phyloP scores from a whole-genome alignment of 768 basidiomycete species.

The Mrakia hoshinonis region DNA sequence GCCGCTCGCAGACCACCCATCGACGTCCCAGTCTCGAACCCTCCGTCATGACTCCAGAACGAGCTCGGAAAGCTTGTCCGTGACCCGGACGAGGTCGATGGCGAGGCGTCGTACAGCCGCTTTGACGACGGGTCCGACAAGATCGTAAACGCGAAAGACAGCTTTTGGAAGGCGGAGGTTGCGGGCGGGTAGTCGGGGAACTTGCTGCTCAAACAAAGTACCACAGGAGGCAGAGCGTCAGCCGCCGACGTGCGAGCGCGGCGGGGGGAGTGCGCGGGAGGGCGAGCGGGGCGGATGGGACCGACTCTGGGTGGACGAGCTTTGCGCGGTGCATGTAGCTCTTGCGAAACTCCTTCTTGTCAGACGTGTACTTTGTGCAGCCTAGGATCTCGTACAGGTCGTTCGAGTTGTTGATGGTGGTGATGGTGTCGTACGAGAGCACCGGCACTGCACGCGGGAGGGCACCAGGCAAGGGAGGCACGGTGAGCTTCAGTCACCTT shows the following conservation, averaged over 20 bases:
- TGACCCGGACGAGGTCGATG: not conserved
- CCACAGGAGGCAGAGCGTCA: not conserved
- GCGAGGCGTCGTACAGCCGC: constrained; percentile 53
- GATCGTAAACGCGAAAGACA: constrained; percentile 72
- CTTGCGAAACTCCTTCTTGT: constrained; percentile 57
- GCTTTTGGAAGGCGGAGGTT: constrained; percentile 76
- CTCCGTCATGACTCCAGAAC: constrained; percentile 18
- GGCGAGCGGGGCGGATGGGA: not conserved
- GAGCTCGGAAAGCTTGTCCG: constrained; percentile 28
- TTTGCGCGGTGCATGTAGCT: constrained; percentile 68
- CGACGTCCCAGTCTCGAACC: not conserved
- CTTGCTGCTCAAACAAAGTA: constrained; percentile 49
- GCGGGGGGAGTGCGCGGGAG: not conserved
- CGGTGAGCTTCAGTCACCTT: not conserved
- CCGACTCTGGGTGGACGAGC: constrained; percentile 71
- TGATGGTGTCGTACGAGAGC: constrained; percentile 14
- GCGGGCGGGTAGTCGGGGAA: constrained; percentile 64
- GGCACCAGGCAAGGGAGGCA: not conserved
- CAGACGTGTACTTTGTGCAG: constrained; percentile 47
- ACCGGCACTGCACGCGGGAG: not conserved
- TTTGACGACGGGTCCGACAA: constrained; percentile 64
- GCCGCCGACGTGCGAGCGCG: not conserved
- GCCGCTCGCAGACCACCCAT: constrained; percentile 6
- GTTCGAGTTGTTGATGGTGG: constrained; percentile 21
- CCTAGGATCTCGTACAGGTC: constrained; percentile 64